phyloP scores from a whole-genome alignment of 2,329 filamentous ascomycete species.

The Apiospora phragmitis region DNA sequence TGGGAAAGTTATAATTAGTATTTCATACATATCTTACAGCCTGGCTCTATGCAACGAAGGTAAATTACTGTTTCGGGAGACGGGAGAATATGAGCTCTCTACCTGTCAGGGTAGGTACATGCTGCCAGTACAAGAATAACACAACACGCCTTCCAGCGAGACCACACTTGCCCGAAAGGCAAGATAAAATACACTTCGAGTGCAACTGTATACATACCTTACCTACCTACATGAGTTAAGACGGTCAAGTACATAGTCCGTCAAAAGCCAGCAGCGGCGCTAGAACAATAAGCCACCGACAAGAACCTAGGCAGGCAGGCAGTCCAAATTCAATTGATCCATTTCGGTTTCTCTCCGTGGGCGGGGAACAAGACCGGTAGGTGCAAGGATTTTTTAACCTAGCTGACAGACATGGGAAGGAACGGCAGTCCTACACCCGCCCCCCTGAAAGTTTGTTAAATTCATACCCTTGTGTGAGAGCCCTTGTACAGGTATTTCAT shows the following conservation, averaged over 20 bases:
- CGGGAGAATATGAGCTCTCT: not conserved
- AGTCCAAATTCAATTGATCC: not conserved
- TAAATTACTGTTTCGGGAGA: not conserved
- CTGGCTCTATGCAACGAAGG: not conserved
- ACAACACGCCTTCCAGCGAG: not conserved
- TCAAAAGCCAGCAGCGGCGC: not conserved
- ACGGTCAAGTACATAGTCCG: not conserved
- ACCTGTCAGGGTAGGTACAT: not conserved
- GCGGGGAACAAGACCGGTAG: not conserved
- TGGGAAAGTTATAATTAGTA: not conserved
- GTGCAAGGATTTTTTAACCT: constrained; percentile 2
- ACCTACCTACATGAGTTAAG: no score
- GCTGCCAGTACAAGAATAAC: not conserved
- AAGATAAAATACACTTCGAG: not conserved
- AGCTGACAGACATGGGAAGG: not conserved
- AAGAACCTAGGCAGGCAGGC: not conserved
- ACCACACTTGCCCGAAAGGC: not conserved
- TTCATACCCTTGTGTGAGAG: no score
- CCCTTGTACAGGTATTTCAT: no score
- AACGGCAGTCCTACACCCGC: constrained; percentile 9
- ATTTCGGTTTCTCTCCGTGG: not conserved
- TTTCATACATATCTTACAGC: not conserved
- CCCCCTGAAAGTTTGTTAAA: no score
- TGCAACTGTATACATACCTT: no score
- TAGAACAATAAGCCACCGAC: not conserved